Base-by-base conservation (phyloP, 129 eudicot genomes). In the Glebionis coronaria region DNA sequence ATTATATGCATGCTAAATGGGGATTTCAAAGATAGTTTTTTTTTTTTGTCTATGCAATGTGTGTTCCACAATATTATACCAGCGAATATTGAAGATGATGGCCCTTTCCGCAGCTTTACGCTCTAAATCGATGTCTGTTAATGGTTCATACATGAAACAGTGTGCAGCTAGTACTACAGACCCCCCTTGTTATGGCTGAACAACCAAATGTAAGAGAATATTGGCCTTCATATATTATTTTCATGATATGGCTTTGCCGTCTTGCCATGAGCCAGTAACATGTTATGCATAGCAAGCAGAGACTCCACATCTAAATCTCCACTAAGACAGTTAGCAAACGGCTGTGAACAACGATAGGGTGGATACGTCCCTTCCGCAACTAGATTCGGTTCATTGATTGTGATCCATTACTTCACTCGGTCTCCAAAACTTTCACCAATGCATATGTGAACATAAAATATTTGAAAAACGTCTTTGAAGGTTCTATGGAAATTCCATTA, bases 251-350 rank as follows among this genome's bases (percentile, higher is more conserved):
- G 52, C 61, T 82, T 77, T 46, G 79, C 87, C 44, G 95, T 88
- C 62, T 83, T 86, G 35, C 84, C 91, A 78, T 92, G 98, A 5
- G 86, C 84, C 47, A 92, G 63, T 68, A 92, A 21, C 89, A 86
- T 75, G 67, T 88, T 88, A 74, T 92, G 96, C 69, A 65, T 76
- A 15, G 35, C 87, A 63, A 74, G 63, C 16, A 88, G 74, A 63
- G 98, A 91, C 79, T 92, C 98, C 10, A 78, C 18, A 50, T 85
- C 93, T 8, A 95, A 93, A 65, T 88, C 77, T 16, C 97, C 99
- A 67, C 16, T 20, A 4, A 80, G 63, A 64, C 95, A 92, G 73
- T 82, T 73, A 19, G 90, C 99, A 59, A 86, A 89, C 9, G 96
- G 95, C 40, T 68, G 80, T 35, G 96, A 92, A 67, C 98, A 92